Conservation (phyloP, 208 protist species). For the Leishmania turanica region DNA sequence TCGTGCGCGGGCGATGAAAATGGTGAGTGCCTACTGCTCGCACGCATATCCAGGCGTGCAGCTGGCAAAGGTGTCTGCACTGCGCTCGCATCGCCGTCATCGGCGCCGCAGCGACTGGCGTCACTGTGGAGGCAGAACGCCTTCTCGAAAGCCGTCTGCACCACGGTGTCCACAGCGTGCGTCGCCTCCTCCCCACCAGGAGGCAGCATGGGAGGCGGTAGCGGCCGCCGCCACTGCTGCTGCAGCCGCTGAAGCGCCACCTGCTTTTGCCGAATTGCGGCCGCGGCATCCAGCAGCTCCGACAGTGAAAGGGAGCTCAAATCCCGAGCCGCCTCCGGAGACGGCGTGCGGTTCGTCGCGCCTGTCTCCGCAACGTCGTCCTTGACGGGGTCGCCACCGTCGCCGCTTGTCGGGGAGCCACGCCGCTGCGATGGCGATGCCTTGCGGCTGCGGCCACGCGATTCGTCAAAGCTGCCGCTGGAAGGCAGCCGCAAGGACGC, state of each 20-base stretch:
- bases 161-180: not conserved
- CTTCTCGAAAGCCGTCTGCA: not conserved
- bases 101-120: not conserved
- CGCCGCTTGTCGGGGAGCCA: constrained; percentile 8
- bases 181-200: constrained; percentile 3
- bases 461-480: constrained; percentile 18
- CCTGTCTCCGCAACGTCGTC: not conserved
- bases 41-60: too few relatives aligned
- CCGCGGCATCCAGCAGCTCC: constrained; percentile 75
- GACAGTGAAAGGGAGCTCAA: constrained; percentile 62
- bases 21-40: constrained; percentile 8
- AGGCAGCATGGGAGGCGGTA: not conserved
- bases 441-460: constrained; percentile 7
- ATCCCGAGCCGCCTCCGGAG: constrained; percentile 23
- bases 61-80: not conserved
- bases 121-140: not conserved
- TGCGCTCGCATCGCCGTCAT: not conserved
- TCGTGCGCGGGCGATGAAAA: constrained; percentile 11
- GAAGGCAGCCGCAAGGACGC: constrained; percentile 20
- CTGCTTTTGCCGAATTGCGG: constrained; percentile 58
- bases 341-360: not conserved
- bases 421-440: constrained; percentile 1
- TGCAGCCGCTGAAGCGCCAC: constrained; percentile 59
- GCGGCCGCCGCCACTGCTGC: constrained; percentile 21
- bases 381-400: not conserved